Evolutionary conservation across 2,329 filamentous ascomycete genomes (phyloP).

Genomic region (Penicillium polonicum): DNA sequence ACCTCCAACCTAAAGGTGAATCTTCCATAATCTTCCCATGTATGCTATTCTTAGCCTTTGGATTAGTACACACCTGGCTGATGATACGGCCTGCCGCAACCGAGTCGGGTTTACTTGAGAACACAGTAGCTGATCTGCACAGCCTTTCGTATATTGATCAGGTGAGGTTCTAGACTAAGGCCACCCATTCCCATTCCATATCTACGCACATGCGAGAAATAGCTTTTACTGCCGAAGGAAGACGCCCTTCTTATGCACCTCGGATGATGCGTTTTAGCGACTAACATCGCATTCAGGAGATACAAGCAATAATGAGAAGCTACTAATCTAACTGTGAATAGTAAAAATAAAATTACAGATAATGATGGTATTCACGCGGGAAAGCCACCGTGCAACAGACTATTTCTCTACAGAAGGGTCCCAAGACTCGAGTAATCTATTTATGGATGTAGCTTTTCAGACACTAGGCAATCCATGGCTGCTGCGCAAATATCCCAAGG

Average conservation of each 20-base stretch:
- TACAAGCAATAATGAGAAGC: background rate
- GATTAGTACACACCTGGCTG: background rate
- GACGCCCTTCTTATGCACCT: background rate
- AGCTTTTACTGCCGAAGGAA: background rate
- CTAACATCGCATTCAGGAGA: background rate
- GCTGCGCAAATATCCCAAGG: background rate
- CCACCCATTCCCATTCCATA: background rate
- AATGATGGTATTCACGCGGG: background rate
- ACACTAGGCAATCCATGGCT: background rate
- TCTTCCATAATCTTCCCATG: background rate
- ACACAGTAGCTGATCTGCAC: background rate
- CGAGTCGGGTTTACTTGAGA: background rate
- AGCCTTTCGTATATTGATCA: constrained; percentile 1
- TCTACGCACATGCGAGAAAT: background rate
- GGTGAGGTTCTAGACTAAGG: background rate
- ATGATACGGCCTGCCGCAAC: background rate
- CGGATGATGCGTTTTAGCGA: background rate
- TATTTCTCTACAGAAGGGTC: background rate
- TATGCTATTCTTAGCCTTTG: background rate
- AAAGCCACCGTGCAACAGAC: background rate
- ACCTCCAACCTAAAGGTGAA: background rate
- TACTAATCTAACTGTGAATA: background rate
- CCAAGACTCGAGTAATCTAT: background rate
- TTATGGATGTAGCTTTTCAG: background rate
- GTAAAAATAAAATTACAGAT: background rate